Conservation (phyloP, 1,139 yeast genomes). For the Candida smagusa region DNA sequence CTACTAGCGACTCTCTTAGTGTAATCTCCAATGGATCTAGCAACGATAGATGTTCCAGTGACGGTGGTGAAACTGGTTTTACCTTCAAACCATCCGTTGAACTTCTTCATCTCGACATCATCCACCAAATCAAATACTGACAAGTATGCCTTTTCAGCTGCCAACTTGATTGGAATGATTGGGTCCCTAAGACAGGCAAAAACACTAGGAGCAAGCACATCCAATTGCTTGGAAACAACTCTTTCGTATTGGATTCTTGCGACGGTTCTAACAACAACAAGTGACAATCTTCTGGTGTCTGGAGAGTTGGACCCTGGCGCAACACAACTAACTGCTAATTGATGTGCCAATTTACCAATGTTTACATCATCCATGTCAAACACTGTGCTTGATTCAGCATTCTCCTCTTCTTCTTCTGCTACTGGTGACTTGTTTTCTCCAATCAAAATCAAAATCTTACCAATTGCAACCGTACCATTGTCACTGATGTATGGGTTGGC, state of each 20-base stretch:
- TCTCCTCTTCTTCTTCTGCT: conserved; percentile 9
- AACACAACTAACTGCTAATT: conserved; percentile 48
- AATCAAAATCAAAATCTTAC: conserved; percentile 64
- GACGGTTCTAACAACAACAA: conserved; percentile 74
- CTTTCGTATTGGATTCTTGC: conserved; percentile 56
- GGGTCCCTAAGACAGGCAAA: conserved; percentile 83
- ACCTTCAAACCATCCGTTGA: conserved; percentile 57
- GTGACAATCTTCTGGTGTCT: conserved; percentile 79
- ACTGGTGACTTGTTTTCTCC: conserved; percentile 42
- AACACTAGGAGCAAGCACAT: conserved; percentile 64
- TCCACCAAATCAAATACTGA: conserved; percentile 71
- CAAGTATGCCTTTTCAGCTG: conserved; percentile 89
- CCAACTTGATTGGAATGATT: conserved; percentile 85
- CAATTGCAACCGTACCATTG: conserved; percentile 78
- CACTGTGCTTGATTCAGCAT: conserved; percentile 10
- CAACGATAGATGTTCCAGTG: conserved; percentile 49
- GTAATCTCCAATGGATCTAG: conserved; percentile 81
- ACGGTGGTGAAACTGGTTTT: conserved; percentile 31
- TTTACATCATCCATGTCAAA: conserved; percentile 40
- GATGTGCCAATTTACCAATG: conserved; percentile 35
- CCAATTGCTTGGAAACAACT: conserved; percentile 50
- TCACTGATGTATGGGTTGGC: conserved; percentile 61
- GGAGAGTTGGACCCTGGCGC: conserved; percentile 59
- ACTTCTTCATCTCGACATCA: conserved; percentile 54
- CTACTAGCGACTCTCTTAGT: conserved; percentile 83